Conservation (phyloP, 78 protist genomes). For the Dictyostelium purpureum region DNA sequence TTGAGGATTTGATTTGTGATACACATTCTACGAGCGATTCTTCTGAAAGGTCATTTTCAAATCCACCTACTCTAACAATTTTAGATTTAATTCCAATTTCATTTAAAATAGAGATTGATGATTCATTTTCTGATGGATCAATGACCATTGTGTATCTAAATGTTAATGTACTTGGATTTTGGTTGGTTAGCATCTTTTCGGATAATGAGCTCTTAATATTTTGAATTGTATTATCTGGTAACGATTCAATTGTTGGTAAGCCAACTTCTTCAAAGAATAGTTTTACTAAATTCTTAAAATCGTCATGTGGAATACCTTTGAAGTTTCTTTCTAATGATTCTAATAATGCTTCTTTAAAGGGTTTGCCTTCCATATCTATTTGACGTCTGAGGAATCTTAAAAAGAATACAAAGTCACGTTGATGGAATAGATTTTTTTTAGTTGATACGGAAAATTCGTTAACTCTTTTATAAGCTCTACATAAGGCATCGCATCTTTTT, state of each 20-base stretch:
- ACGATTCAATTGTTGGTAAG: neutral
- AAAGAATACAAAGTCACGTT: conserved; percentile 62
- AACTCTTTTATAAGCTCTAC: conserved; percentile 7
- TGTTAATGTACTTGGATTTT: conserved; percentile 18
- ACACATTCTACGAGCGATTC: conserved; percentile 54
- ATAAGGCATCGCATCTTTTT: neutral
- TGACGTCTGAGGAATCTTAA: conserved; percentile 7
- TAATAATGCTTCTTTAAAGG: neutral
- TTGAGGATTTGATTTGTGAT: conserved; percentile 25
- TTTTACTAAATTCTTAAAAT: neutral
- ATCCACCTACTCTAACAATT: conserved; percentile 66
- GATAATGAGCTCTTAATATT: conserved; percentile 34
- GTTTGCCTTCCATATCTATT: neutral
- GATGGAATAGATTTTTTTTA: conserved; percentile 50
- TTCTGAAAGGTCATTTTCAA: conserved; percentile 24
- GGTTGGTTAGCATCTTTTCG: neutral
- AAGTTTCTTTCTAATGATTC: conserved; percentile 40
- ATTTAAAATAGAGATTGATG: conserved; percentile 29
- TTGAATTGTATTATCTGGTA: conserved; percentile 26
- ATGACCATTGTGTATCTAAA: conserved; percentile 46
- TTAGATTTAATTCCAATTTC: conserved; percentile 37
- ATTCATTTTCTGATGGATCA: conserved; percentile 75
- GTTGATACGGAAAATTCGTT: neutral
- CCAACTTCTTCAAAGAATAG: neutral
- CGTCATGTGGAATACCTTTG: neutral